Evolutionary conservation across 2,329 filamentous ascomycete species (phyloP), one percentile per base, ranked within the genome.

Genomic region (Epicoccum nigrum): DNA sequence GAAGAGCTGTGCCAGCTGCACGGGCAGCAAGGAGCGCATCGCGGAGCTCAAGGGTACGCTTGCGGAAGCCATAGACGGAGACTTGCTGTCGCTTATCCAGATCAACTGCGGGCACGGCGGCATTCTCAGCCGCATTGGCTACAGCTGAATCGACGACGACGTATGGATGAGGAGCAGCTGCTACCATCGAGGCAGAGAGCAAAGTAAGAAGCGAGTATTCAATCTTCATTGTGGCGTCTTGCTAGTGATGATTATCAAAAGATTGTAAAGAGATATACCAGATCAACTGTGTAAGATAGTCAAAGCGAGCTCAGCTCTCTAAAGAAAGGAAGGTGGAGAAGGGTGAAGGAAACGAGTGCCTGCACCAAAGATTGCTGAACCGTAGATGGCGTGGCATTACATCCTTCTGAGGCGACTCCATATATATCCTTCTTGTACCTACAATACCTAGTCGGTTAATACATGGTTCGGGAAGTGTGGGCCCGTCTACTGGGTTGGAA

Each of bases 231-330:
- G 37, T 69, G 67, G 62, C 38, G 46, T 25, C 21, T 45, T 17
- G 47, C 53, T 62, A 45, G 21, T 11, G n/a, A 38, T 43, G 55
- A 60, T 64, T 60, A 52, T 6, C 9, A 34, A 37, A 52, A 35
- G 49, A 52, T 28, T 34, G 43, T 34, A 52, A 38, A 67, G 60
- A 63, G 54, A 25, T 54, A 45, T 61, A 51, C 57, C 52, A 58
- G 67, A 54, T 62, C 42, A 48, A 59, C 52, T 57, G 56, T 47
- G 15, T 28, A 15, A 19, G 39, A 52, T 47, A 47, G 49, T 47
- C 43, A 62, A 47, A 57, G 43, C 64, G 68, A 73, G 70, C 70
- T 67, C 70, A 71, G 70, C 69, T 72, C 70, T 63, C 35, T 48
- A 16, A 39, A 65, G 61, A 55, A 65, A 55, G 35, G 51, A 65